Evolutionary conservation across 2,329 filamentous ascomycete genomes (phyloP), one percentile per base, ranked within the genome.

Genomic region (Sclerotinia glacialis): DNA sequence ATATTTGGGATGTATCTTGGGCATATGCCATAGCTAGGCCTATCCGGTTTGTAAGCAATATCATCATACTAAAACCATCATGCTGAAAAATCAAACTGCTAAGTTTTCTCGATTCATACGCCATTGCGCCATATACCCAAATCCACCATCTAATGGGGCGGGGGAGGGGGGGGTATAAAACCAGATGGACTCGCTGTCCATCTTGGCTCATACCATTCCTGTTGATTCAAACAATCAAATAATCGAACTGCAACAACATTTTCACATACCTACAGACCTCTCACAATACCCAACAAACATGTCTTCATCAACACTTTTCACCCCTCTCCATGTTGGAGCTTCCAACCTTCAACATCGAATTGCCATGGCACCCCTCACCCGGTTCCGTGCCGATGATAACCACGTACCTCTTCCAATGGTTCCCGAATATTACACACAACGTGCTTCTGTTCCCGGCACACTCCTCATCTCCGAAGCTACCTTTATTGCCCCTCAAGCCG

Each of bases 311-410:
- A 73, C 69, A 28, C 80, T 83, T 23, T 83, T 83, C 73, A 73
- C 76, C 46, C 80, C 81, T 2, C 68, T 83, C 56, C 77, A 76
- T 66, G 70, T 82, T 2, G 81, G 82, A 69, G 76, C 76, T 21
- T 63, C 75, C 21, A 67, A 75, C 49, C 73, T 83, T 50, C 72
- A 79, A 66, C 79, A 82, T 70, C 78, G 81, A 4, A 71, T 88
- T 47, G 81, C 80, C 50, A 81, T 88, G 78, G 82, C 85, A 0
- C 85, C 86, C 2, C 76, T 89, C 65, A 86, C 85, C n/a, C 81
- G 84, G 23, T 80, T 79, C 73, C 82, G 83, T 62, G 78, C 78
- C 61, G 78, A 79, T 64, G 77, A 83, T 65, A 69, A 78, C 46
- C 80, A 85, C 69, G 79, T 82, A 5, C 82, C 83, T 16, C 69